Evolutionary conservation across 352 stramenopile genomes (phyloP), one percentile per base, ranked within the genome.

Genomic region (Phytopythium chamaehyphon): DNA sequence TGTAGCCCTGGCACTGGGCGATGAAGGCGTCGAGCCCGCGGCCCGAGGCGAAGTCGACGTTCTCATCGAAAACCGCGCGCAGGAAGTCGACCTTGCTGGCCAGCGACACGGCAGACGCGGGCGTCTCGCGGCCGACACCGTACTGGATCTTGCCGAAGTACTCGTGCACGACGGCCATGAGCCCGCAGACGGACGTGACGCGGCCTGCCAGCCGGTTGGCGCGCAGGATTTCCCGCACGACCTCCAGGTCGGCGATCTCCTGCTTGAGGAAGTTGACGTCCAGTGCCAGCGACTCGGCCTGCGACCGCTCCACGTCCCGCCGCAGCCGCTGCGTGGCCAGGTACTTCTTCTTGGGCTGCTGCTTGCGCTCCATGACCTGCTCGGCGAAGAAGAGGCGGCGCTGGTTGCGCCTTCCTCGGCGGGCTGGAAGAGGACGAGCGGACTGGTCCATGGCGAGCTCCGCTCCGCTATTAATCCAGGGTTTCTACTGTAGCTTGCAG

Each of bases 311-410:
- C 35, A 61, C 31, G 61, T 69, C 61, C 35, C 61, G 61, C 1
- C 61, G 55, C 36, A 69, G 42, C 10, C 61, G 51, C 57, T 69
- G 61, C 24, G 51, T 69, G n/a, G 61, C 61, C 36, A 69, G 53
- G 47, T 69, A 69, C 56, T 64, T 64, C 39, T 69, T 69, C 51
- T 69, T 69, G n/a, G 56, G 61, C 43, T 53, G 46, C 31, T 60
- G 52, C 47, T 47, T 51, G 9, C 56, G 40, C 23, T 61, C 51
- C 61, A 69, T 64, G 22, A 69, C 47, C 43, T 64, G 51, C 35
- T 69, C 61, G 3, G 61, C 61, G 21, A 48, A 54, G 52, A 64
- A 69, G 3, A 69, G 52, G 5, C 35, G 54, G 11, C 61, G 61
- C 51, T 37, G 43, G 23, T 23, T 36, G 43, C 43, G 43, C 2